Base-by-base conservation (phyloP, 805 yeast species). In the Geotrichum ghanense region DNA sequence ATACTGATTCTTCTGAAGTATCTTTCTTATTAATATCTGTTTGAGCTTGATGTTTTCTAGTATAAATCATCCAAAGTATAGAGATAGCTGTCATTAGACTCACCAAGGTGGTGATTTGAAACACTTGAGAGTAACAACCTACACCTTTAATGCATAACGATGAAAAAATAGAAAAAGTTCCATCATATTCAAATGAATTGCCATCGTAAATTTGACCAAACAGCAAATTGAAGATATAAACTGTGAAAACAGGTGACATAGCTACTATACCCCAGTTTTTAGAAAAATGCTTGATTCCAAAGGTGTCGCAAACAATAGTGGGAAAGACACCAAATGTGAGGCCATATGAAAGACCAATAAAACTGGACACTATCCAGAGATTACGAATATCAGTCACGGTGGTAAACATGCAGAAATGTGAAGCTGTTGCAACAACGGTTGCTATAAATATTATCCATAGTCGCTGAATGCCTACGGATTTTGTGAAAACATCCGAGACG, bases 191-290 rank as follows among this genome's bases (percentile, higher is more conserved):
- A 20, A 22, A 5, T 5, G 51, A 49, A 44, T 75, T 61, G 3
- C 69, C 61, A 58, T 83, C 94, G 60, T 79, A 83, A 24, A 73
- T 69, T 21, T 64, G 57, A 9, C 92, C 92, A 62, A 83, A 80
- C 37, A 78, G 60, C 46, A 71, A 68, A 40, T 85, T 81, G 52
- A 83, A 71, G 49, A 73, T 63, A 51, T 75, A 74, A 35, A 81
- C 74, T 1, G 83, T 77, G 0, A 79, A 51, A 14, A 81, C 72
- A 1, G 92, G 89, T 0, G 88, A 76, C 45, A 81, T 56, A 9
- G 80, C 78, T 20, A 81, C 71, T 27, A 79, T 58, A 0, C 94
- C 94, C 85, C 88, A 83, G 56, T 81, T 81, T 52, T 74, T 77
- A 5, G 84, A 74, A 55, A 83, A 81, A 45, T 74, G 69, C 16